Evolutionary conservation across 208 protist genomes (phyloP).

Genomic region (Angomonas deanei): DNA sequence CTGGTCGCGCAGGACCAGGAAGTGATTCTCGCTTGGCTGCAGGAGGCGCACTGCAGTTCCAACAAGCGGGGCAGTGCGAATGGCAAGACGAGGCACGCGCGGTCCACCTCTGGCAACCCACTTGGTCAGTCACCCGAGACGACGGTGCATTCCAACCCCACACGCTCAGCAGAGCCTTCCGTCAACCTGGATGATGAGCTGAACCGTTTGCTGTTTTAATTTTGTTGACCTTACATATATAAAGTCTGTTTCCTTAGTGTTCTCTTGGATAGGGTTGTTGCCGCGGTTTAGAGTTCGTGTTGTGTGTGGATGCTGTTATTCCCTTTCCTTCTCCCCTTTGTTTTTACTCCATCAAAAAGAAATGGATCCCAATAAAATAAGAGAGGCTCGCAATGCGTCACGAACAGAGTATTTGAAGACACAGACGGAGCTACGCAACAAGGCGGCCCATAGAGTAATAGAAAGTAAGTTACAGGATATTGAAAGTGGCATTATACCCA

Average conservation of each 20-base stretch:
- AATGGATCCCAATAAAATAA: conserved; percentile 58
- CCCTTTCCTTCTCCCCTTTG: not conserved
- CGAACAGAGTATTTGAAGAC: conserved; percentile 63
- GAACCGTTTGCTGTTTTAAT: conserved; percentile 13
- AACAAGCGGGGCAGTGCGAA: not conserved
- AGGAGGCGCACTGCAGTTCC: not conserved
- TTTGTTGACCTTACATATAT: not conserved
- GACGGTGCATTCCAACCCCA: not conserved
- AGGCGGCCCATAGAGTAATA: conserved; percentile 56
- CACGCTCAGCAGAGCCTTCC: conserved; percentile 4
- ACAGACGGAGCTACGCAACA: conserved; percentile 49
- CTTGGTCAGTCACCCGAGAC: not conserved
- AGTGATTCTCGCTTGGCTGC: conserved; percentile 2
- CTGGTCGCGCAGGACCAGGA: not conserved
- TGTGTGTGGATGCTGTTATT: not conserved
- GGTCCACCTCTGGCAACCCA: not conserved
- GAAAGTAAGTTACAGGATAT: conserved; percentile 72
- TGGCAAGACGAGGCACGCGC: not conserved
- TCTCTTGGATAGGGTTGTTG: not conserved
- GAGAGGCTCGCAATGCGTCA: conserved; percentile 62
- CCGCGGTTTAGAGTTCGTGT: not conserved
- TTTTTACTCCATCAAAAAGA: conserved; percentile 7
- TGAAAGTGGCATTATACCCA: conserved; percentile 64
- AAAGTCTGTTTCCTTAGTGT: not conserved
- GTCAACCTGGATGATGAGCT: conserved; percentile 22